Percentiles rank a stretch among this genome's conserved stretches.
Evolutionary conservation across 768 basidiomycete genomes (phyloP).

Genomic region (Pleurotus tuber-regium): DNA sequence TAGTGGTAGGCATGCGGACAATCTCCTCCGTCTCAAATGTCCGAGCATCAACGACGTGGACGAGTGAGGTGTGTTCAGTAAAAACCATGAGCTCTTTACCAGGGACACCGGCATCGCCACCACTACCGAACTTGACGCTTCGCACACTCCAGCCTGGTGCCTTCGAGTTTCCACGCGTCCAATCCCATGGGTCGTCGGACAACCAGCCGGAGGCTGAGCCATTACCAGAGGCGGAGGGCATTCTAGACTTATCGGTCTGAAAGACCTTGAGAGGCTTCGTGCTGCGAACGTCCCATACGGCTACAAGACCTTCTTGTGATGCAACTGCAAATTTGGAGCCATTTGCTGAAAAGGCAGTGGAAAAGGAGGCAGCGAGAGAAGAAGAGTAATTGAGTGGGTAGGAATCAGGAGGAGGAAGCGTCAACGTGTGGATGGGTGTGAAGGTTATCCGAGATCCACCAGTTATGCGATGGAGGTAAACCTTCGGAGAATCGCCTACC

Average conservation of each 20-base stretch:
- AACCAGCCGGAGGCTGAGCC: constrained; percentile 50
- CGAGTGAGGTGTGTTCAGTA: constrained; percentile 83
- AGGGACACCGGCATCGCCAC: constrained; percentile 40
- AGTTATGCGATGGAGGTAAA: constrained; percentile 77
- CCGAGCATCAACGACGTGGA: constrained; percentile 85
- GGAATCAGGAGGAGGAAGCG: constrained; percentile 55
- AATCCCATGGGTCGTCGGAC: constrained; percentile 66
- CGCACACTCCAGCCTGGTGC: constrained; percentile 85
- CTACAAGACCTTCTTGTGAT: constrained; percentile 77
- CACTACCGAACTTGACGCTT: constrained; percentile 80
- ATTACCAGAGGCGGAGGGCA: constrained; percentile 27
- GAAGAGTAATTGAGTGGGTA: constrained; percentile 35
- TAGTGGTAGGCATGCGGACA: constrained; percentile 50
- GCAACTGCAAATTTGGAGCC: constrained; percentile 81
- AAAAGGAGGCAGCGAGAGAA: constrained; percentile 70
- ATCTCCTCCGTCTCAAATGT: constrained; percentile 81
- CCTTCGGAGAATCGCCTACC: constrained; percentile 87
- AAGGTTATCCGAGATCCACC: constrained; percentile 64
- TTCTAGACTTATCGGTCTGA: constrained; percentile 48
- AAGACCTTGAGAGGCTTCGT: constrained; percentile 67
- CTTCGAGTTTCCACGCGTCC: constrained; percentile 51
- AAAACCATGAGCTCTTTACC: constrained; percentile 82
- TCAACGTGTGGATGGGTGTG: constrained; percentile 63
- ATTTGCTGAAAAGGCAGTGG: constrained; percentile 73
- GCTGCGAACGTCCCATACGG: constrained; percentile 81